phyloP scores from a whole-genome alignment of 2,329 filamentous ascomycete species.

The Trichoderma endophyticum region DNA sequence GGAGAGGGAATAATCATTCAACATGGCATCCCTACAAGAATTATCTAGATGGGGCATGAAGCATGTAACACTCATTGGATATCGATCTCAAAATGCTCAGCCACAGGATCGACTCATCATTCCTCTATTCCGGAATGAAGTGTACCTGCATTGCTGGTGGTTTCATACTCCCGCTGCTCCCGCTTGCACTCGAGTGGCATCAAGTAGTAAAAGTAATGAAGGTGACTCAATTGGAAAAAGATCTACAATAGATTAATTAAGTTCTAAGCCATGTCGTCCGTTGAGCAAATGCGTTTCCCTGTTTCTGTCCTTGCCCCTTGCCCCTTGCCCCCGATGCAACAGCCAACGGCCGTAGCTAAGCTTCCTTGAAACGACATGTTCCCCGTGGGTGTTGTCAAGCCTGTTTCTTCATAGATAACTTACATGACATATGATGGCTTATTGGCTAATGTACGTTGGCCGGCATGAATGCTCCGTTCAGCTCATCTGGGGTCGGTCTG shows the following conservation, averaged over 20 bases:
- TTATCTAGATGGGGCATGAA: neutral
- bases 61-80: neutral
- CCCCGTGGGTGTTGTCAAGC: neutral
- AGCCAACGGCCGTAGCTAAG: neutral
- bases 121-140: neutral
- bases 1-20: neutral
- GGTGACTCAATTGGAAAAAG: neutral
- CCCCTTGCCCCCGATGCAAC: neutral
- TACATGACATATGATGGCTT: neutral
- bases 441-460: neutral
- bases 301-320: neutral
- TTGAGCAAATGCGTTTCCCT: neutral
- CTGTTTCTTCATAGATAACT: neutral
- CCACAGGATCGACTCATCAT: neutral
- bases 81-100: neutral
- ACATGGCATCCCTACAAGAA: neutral
- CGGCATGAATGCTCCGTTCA: neutral
- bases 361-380: neutral
- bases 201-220: neutral
- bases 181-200: neutral
- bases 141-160: neutral
- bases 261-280: neutral
- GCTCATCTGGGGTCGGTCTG: neutral
- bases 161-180: neutral
- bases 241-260: neutral